Base-by-base conservation (phyloP, 2,329 filamentous ascomycete genomes). In the Sporothrix pseudoabietina region DNA sequence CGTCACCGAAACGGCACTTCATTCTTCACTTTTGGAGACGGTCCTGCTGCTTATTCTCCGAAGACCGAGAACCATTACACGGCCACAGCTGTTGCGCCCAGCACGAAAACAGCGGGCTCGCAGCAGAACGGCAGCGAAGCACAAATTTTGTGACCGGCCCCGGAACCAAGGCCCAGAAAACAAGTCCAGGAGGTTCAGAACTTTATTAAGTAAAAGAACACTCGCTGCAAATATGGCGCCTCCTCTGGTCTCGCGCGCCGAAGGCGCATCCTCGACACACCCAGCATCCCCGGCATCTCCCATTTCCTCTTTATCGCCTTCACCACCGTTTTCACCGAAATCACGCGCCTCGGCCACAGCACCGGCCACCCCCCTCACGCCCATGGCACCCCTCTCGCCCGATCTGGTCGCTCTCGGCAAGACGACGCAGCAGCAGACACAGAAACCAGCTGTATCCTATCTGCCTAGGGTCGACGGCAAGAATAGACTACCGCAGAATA, bases 401-500 rank as follows among this genome's bases (percentile, higher is more conserved):
- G 30, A 39, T 49, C 49, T 35, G 32, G 22, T 32, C 7, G 52
- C 35, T 10, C 22, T 19, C 16, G 55, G 44, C 61, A 47, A 66
- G 39, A 9, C 61, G 12, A 66, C 16, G 22, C 61, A 47, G 61
- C 35, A 39, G 7, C 30, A 63, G 35, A 44, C 54, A 19, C 41
- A 12, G 39, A 47, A 5, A 22, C 10, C 26, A 10, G 7, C 30
- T 16, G n/a, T 14, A 14, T 66, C 61, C 1, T 12, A 5, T 8
- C 10, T 66, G 5, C 61, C 61, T n/a, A 44, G 6, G 0, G n/a
- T 47, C 39, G 61, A 55, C 32, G 49, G 32, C 49, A 69, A 54
- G 12, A 35, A 16, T 5, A 12, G 49, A 32, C 80, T 89, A 69
- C 92, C 93, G 1, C 91, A 93, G 79, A 87, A 89, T 72, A 93